phyloP scores from a whole-genome alignment of 2,329 filamentous ascomycete species.

The Colletotrichum karsti region DNA sequence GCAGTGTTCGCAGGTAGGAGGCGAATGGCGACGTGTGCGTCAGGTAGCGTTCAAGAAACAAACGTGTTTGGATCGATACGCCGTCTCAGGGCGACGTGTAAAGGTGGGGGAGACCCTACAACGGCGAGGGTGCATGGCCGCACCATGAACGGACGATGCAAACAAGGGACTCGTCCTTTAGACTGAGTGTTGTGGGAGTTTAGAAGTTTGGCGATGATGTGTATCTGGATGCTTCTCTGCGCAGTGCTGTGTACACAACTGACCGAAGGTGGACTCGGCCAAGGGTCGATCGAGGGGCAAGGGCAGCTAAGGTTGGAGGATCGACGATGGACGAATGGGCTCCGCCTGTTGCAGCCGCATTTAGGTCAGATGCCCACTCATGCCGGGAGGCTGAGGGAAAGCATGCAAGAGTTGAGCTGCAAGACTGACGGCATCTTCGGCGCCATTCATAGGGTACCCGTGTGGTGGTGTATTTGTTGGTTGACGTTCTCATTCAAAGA shows the following conservation, averaged over 20 bases:
- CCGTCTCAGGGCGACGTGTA: conserved; percentile 3
- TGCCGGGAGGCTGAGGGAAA: conserved; percentile 19
- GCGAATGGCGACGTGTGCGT: conserved; percentile 21
- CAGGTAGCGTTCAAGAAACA: conserved; percentile 5
- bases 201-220: background rate
- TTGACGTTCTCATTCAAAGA: background rate
- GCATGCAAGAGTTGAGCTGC: conserved; percentile 15
- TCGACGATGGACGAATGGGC: conserved; percentile 29
- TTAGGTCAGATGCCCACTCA: conserved; percentile 23
- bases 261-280: conserved; percentile 11
- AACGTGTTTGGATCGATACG: conserved; percentile 10
- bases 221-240: conserved; percentile 5
- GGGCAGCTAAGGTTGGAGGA: conserved; percentile 19
- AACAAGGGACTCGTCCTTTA: background rate
- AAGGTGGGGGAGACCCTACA: background rate
- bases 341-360: conserved; percentile 24
- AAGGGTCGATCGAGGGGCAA: conserved; percentile 16
- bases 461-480: background rate
- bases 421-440: conserved; percentile 13
- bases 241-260: conserved; percentile 13
- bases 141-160: conserved; percentile 2
- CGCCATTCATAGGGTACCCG: background rate
- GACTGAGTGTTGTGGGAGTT: background rate
- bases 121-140: background rate
- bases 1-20: background rate